A percentile compares a stretch with the other conserved stretches of the same genome.
Conservation (phyloP, 1,139 yeast species). For the Pichia norvegensis region DNA sequence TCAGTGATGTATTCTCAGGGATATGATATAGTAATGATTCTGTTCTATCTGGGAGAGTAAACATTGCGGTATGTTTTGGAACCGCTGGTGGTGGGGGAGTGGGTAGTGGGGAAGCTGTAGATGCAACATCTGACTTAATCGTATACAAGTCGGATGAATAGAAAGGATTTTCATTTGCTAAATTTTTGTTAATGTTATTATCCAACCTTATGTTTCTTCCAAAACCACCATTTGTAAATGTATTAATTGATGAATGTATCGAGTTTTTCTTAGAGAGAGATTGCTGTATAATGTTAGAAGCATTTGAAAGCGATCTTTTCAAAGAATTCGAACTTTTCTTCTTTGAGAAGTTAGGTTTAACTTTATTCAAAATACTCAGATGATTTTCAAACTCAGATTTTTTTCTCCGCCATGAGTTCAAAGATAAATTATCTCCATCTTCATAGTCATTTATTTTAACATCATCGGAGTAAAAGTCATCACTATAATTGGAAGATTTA, state of each 20-base stretch:
- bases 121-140: not conserved
- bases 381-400: slow-evolving; percentile 39
- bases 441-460: slow-evolving; percentile 15
- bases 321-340: slow-evolving; percentile 7
- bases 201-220: not conserved
- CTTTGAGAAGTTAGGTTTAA: slow-evolving; percentile 1
- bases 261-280: slow-evolving; percentile 23
- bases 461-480: not conserved
- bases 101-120: not conserved
- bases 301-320: slow-evolving; percentile 22
- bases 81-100: slow-evolving; percentile 12
- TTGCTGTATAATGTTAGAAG: slow-evolving; percentile 20
- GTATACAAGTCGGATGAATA: slow-evolving; percentile 1
- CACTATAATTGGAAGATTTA: slow-evolving; percentile 9
- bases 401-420: slow-evolving; percentile 45
- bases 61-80: slow-evolving; percentile 10
- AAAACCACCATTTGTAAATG: not conserved
- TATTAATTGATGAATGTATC: slow-evolving; percentile 22
- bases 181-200: too few relatives aligned
- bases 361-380: not conserved
- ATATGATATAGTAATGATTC: slow-evolving; percentile 16
- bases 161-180: slow-evolving; percentile 8
- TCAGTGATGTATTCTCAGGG: slow-evolving; percentile 18
- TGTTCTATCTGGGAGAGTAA: slow-evolving; percentile 9
- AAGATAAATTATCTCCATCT: slow-evolving; percentile 39